Evolutionary conservation across 2,329 filamentous ascomycete genomes (phyloP), one percentile per base, ranked within the genome.

Genomic region (Sclerotinia minor): DNA sequence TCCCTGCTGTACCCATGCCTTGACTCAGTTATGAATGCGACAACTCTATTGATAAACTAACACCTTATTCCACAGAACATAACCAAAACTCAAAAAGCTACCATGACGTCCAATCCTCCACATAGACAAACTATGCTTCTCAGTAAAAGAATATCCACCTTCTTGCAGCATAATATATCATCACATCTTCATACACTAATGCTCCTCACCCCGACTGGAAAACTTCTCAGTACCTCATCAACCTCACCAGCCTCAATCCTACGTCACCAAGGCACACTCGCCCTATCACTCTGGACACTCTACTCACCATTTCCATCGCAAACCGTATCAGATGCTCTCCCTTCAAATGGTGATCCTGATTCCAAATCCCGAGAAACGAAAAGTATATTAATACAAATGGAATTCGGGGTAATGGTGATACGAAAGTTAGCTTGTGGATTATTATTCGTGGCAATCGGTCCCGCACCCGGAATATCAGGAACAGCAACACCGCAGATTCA

Each of bases 201-300:
- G 69, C 81, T 89, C 55, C 84, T 85, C 58, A 87, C 85, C 3
- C 80, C 83, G 1, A 83, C 84, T 50, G 87, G 87, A 73, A 87
- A 87, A 76, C 83, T 89, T 47, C 85, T 89, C 71, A 84, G 87
- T 67, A 86, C 87, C 76, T 84, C 86, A 50, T 85, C 84, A 63
- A 78, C 81, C 2, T 80, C 85, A 55, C 80, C 86, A 60, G 84
- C 87, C 72, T 79, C 83, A 69, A 79, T 82, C 26, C 83, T 89
- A 50, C 86, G 87, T 73, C 86, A 84, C 13, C 86, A 89, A 76
- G 85, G 85, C 73, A 89, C 87, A 68, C 85, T 89, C 69, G 87
- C 87, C 53, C 85, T 85, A 68, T 87, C 84, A 7, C 82, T 89
- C 26, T 87, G 86, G 80, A 80, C 82, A 26, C 82, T 88, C 54